Evolutionary conservation across 148 eudicot genomes (phyloP), one percentile per base, ranked within the genome.

Genomic region (Nepenthes mirabilis): DNA sequence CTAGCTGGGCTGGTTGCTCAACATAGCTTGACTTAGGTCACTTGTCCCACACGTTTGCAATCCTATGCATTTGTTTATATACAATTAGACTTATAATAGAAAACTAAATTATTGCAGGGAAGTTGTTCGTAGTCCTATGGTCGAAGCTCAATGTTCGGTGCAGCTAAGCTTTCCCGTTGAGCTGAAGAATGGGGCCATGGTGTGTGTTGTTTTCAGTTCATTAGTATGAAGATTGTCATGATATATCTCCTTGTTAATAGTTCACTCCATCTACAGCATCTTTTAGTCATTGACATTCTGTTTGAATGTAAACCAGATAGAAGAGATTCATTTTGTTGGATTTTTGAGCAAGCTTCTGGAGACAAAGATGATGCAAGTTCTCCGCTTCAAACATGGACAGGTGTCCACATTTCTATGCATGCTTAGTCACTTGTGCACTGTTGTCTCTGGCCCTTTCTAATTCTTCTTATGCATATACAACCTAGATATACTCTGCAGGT

Each of bases 351-450:
- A 90, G 76, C 84, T 86, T 62, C 71, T 90, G 66, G 97, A 90
- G 75, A 82, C 88, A 65, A 86, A 82, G 79, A 86, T 90, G 74
- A 50, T 90, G 70, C 97, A 86, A 70, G 80, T 86, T 63, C 88
- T 90, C 56, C 97, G 97, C 47, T 90, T 90, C 71, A 90, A 80
- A 77, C 80, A 84, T 68, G 97, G 95, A 36, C 97, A 86, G 95
- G 97, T 86, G 54, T 51, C 66, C 65, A n/a, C 57, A 35, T 57
- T 7, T 74, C 43, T 48, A 36, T 55, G 10, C 9, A 65, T 47
- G 37, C 34, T 37, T 9, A 56, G 33, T 64, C 32, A 11, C 57
- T 63, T n/a, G 14, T 43, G 32, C 37, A 12, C 9, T n/a, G 5
- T 13, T 57, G 10, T 51, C 12, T 35, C 9, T 57, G 52, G 55